Percentiles rank a stretch among this genome's conserved stretches.
phyloP scores from a whole-genome alignment of 371 early-diverging fungal species.

The Mucor racemosus region DNA sequence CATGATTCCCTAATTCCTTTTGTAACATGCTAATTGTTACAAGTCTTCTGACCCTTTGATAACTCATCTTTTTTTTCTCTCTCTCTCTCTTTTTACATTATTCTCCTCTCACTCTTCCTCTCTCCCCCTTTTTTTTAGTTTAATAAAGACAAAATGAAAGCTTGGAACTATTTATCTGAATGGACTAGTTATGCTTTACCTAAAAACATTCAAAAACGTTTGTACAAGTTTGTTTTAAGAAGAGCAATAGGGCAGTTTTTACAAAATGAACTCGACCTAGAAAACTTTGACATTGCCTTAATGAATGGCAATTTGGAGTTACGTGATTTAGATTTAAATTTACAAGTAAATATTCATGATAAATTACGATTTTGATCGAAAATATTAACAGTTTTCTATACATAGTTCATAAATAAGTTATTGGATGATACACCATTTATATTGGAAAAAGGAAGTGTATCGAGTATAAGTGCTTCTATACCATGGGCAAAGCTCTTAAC shows the following conservation, averaged over 20 bases:
- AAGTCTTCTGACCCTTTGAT: neutral
- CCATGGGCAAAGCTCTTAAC: slow-evolving; percentile 87
- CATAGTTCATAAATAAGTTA: slow-evolving; percentile 63
- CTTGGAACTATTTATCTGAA: slow-evolving; percentile 52
- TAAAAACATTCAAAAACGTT: slow-evolving; percentile 79
- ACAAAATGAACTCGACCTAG: slow-evolving; percentile 77
- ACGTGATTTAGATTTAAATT: slow-evolving; percentile 78
- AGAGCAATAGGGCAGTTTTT: slow-evolving; percentile 87
- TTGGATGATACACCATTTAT: slow-evolving; percentile 70
- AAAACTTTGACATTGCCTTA: slow-evolving; percentile 88
- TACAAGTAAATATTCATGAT: slow-evolving; percentile 56
- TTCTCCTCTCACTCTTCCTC: neutral
- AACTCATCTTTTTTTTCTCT: neutral
- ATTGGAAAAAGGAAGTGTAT: slow-evolving; percentile 71
- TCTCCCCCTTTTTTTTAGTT: neutral
- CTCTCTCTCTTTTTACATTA: neutral
- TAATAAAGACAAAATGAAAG: slow-evolving; percentile 30
- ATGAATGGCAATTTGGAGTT: slow-evolving; percentile 80
- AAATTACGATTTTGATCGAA: too few relatives aligned
- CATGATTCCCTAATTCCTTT: neutral
- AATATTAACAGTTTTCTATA: neutral
- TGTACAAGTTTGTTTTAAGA: slow-evolving; percentile 84
- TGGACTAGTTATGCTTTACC: slow-evolving; percentile 64
- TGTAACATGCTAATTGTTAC: too few relatives aligned
- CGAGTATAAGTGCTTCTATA: slow-evolving; percentile 72